phyloP scores from a whole-genome alignment of 257 asterid species.

The Handroanthus guayacan region DNA sequence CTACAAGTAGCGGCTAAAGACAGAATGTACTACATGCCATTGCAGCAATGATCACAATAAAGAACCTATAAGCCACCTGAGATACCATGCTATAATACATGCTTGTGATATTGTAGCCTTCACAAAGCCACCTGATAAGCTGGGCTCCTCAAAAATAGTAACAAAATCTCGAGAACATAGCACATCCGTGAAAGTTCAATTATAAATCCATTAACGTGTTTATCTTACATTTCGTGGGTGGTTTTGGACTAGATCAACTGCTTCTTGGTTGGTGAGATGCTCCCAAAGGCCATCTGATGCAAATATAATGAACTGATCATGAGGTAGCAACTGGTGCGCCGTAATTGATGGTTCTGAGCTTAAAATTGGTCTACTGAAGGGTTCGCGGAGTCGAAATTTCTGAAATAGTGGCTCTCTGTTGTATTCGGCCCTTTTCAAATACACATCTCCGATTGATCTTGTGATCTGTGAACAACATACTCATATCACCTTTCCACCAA shows the following conservation, averaged over 20 bases:
- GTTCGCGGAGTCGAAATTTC: constrained; percentile 72
- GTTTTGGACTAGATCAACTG: constrained; percentile 75
- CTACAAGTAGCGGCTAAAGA: not conserved
- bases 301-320: constrained; percentile 75
- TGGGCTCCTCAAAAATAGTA: not conserved
- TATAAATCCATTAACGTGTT: not conserved
- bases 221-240: constrained; percentile 66
- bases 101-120: not conserved
- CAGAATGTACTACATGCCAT: not conserved
- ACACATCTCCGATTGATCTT: constrained; percentile 83
- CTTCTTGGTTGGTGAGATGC: constrained; percentile 83
- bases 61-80: not conserved
- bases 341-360: constrained; percentile 76
- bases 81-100: not conserved
- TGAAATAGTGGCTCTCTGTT: constrained; percentile 83
- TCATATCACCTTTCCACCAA: constrained; percentile 4
- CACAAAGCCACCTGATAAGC: not conserved
- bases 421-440: constrained; percentile 70
- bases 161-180: not conserved
- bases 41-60: not conserved
- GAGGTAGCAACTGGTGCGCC: constrained; percentile 63
- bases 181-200: not conserved
- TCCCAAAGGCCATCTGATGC: constrained; percentile 95
- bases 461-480: constrained; percentile 56
- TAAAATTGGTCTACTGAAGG: constrained; percentile 68